These are phyloP conservation scores for Eucalyptus paniculata DNA, from an alignment of 345 rosid genomes.

Conservation along the genomic window DNA sequence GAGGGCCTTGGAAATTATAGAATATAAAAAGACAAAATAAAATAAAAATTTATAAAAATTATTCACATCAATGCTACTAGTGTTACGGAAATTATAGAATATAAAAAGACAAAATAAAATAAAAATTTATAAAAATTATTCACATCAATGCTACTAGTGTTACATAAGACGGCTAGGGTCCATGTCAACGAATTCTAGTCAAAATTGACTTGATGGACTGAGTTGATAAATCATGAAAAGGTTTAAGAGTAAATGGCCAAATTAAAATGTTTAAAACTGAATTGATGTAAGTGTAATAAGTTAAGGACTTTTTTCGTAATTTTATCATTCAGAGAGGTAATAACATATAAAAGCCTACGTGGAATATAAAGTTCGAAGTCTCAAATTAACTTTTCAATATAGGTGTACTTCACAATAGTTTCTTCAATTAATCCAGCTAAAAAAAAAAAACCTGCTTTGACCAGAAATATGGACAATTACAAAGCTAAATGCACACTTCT, in stretches of 20 bases:
- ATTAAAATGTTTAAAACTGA: too few species aligned
- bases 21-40: too few species aligned
- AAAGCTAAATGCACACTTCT: background rate
- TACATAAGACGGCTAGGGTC: background rate
- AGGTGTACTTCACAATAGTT: background rate
- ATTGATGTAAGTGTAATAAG: too few species aligned
- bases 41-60: too few species aligned
- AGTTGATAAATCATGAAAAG: too few species aligned
- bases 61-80: fast-evolving
- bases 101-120: too few species aligned
- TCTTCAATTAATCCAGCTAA: background rate
- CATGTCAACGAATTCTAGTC: background rate
- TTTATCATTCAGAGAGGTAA: background rate
- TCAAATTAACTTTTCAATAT: background rate
- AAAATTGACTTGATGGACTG: too few species aligned
- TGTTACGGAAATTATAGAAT: background rate
- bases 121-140: too few species aligned
- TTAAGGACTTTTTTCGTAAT: background rate
- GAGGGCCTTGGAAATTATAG: background rate
- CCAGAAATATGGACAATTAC: background rate
- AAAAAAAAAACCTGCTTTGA: background rate
- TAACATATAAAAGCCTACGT: background rate
- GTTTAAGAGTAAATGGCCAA: too few species aligned
- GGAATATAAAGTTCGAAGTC: background rate
- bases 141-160: fast-evolving